Evolutionary conservation across 2,329 filamentous ascomycete species (phyloP).

Genomic region (Microdochium trichocladiopsis): DNA sequence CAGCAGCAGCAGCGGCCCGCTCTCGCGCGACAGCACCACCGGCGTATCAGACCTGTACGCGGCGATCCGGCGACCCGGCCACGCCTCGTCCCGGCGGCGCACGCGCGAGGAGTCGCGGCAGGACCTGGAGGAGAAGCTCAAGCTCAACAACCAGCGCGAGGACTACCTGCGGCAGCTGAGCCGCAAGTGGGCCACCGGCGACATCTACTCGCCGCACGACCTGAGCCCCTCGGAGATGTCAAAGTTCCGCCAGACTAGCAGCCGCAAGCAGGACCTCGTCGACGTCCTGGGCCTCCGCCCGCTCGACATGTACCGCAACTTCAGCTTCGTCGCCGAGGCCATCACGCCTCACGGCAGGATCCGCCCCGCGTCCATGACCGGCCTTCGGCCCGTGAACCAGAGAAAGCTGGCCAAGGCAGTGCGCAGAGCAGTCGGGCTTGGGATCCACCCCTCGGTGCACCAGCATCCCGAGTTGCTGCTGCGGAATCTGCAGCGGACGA

Average conservation of each 20-base stretch:
- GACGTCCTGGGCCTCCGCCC: slow-evolving; percentile 77
- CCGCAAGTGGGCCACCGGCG: slow-evolving; percentile 68
- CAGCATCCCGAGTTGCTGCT: slow-evolving; percentile 75
- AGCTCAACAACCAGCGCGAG: slow-evolving; percentile 30
- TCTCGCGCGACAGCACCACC: slow-evolving; percentile 1
- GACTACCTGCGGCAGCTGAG: slow-evolving; percentile 58
- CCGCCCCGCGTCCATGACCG: slow-evolving; percentile 66
- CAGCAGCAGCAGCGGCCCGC: slow-evolving; percentile 8
- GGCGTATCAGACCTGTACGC: background rate
- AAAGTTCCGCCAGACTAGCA: slow-evolving; percentile 63
- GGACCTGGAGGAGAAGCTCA: slow-evolving; percentile 27
- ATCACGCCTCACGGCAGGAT: slow-evolving; percentile 82
- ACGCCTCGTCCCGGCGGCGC: slow-evolving; percentile 12
- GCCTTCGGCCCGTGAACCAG: slow-evolving; percentile 83
- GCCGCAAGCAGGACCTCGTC: slow-evolving; percentile 61
- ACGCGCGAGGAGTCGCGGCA: slow-evolving; percentile 17
- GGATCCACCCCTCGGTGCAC: slow-evolving; percentile 87
- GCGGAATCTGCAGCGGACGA: slow-evolving; percentile 9
- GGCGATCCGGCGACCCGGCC: slow-evolving; percentile 16
- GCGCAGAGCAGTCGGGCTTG: slow-evolving; percentile 78
- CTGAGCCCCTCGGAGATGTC: slow-evolving; percentile 68
- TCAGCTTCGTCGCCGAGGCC: slow-evolving; percentile 83
- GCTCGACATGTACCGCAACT: slow-evolving; percentile 87
- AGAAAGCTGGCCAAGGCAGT: slow-evolving; percentile 90
- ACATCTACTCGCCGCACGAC: slow-evolving; percentile 89